phyloP scores from a whole-genome alignment of 2,329 filamentous ascomycete species.

The Talaromyces amestolkiae region DNA sequence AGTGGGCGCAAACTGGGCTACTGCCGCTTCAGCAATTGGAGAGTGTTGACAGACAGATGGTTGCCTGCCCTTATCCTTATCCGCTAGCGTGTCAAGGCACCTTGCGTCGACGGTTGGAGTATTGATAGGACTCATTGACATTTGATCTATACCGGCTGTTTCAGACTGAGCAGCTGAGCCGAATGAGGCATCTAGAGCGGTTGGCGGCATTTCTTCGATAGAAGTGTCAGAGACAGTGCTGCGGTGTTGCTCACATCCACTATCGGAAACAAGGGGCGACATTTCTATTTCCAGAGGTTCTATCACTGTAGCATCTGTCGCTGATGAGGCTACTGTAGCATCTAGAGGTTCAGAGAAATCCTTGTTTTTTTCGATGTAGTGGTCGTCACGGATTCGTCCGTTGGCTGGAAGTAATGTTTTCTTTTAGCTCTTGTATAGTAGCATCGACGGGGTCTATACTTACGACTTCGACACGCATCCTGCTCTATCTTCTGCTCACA shows the following conservation, averaged over 20 bases:
- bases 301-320: background rate
- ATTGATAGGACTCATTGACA: slow-evolving; percentile 4
- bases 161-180: background rate
- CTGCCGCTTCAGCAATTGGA: slow-evolving; percentile 6
- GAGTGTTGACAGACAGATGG: background rate
- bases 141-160: background rate
- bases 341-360: slow-evolving; percentile 7
- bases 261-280: background rate
- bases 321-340: background rate
- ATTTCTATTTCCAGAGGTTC: background rate
- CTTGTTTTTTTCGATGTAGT: slow-evolving; percentile 5
- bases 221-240: background rate
- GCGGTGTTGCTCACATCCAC: background rate
- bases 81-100: background rate
- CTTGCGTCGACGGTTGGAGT: background rate
- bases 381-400: background rate
- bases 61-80: slow-evolving; percentile 2
- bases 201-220: slow-evolving; percentile 1
- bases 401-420: background rate
- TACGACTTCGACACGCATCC: background rate
- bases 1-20: slow-evolving; percentile 2
- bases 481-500: background rate
- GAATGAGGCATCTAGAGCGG: background rate
- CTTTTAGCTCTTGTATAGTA: slow-evolving; percentile 2
- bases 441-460: background rate